Conservation (phyloP, 352 stramenopile genomes). For the Phytophthora litchii region DNA sequence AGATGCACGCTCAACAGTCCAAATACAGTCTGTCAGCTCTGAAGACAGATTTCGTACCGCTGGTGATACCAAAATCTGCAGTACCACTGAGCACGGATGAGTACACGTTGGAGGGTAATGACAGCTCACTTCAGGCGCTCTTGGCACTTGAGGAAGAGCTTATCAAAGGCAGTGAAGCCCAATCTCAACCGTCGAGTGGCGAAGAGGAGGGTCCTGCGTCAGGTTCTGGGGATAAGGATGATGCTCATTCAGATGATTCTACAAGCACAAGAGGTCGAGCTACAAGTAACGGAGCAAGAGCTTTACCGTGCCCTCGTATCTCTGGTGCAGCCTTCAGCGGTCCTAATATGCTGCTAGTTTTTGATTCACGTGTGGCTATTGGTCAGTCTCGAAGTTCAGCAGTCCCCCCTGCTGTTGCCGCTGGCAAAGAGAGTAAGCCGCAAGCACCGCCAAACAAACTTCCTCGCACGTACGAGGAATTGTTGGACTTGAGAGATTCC, state of each 20-base stretch:
- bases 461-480: conserved; percentile 77
- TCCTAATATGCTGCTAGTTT: conserved; percentile 85
- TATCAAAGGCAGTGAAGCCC: conserved; percentile 48
- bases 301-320: conserved; percentile 76
- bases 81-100: conserved; percentile 66
- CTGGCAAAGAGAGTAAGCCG: conserved; percentile 58
- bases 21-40: conserved; percentile 76
- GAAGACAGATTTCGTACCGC: conserved; percentile 78
- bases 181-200: conserved; percentile 15
- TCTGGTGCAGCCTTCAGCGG: conserved; percentile 84
- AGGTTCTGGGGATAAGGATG: conserved; percentile 24
- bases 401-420: conserved; percentile 50
- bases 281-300: conserved; percentile 31
- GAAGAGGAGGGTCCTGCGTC: conserved; percentile 32
- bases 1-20: conserved; percentile 41
- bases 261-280: conserved; percentile 20
- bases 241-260: conserved; percentile 22
- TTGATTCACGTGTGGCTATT: conserved; percentile 84
- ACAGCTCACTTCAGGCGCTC: conserved; percentile 51
- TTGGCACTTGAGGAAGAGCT: conserved; percentile 78
- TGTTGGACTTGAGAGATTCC: conserved; percentile 74
- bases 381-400: conserved; percentile 61
- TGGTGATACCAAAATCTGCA: conserved; percentile 66
- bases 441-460: conserved; percentile 49
- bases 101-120: conserved; percentile 61